phyloP scores from a whole-genome alignment of 176 grass and related monocot species.

The Guadua angustifolia region DNA sequence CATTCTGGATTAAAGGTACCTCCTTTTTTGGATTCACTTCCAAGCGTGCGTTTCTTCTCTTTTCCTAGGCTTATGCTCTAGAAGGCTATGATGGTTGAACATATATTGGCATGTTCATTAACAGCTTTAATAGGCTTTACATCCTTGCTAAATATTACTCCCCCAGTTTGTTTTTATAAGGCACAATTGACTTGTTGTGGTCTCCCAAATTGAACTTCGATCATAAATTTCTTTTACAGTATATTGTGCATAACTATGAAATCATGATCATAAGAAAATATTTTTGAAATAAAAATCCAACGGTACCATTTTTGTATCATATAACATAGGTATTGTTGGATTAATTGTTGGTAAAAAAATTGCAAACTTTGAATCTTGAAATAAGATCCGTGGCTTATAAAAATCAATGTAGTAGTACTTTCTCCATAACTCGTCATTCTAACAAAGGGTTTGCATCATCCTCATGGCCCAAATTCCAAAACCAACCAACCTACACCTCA shows the following conservation, averaged over 20 bases:
- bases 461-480: background rate
- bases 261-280: background rate
- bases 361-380: background rate
- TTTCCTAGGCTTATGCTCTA: conserved; percentile 15
- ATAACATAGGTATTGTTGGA: background rate
- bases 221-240: background rate
- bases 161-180: background rate
- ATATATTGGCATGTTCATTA: background rate
- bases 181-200: background rate
- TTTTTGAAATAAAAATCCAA: background rate
- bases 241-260: background rate
- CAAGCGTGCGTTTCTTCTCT: conserved; percentile 1
- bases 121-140: background rate
- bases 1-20: background rate
- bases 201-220: background rate
- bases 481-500: background rate
- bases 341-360: background rate
- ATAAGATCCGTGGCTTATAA: background rate
- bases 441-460: background rate
- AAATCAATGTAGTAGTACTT: background rate
- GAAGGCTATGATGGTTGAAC: background rate
- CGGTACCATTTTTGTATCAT: background rate
- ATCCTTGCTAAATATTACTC: background rate
- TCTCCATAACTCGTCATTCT: background rate
- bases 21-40: conserved; percentile 17